Percentiles rank a stretch among this genome's conserved stretches.
phyloP scores from a whole-genome alignment of 2,329 filamentous ascomycete species.

The Fusarium liriodendri region DNA sequence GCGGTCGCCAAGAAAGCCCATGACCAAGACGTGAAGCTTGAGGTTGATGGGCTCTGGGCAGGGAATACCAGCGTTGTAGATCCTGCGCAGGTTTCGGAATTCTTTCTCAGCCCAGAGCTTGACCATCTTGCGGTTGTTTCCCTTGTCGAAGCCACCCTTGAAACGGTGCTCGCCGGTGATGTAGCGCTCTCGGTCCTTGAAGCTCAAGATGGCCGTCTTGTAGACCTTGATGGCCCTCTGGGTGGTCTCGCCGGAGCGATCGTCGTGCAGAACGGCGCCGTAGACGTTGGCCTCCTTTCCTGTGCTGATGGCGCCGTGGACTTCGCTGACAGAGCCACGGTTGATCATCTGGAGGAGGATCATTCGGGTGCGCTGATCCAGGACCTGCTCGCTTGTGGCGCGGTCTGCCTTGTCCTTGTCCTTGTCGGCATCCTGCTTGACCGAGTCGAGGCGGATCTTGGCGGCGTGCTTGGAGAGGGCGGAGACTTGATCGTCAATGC shows the following conservation, averaged over 20 bases:
- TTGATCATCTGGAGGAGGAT: conserved; percentile 97
- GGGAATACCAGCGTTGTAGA: conserved; percentile 86
- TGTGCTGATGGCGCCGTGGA: conserved; percentile 95
- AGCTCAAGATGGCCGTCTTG: conserved; percentile 97
- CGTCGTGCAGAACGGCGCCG: conserved; percentile 78
- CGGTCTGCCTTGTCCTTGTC: conserved; percentile 92
- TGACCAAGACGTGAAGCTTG: conserved; percentile 93
- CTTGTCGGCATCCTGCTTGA: conserved; percentile 63
- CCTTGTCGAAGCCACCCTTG: conserved; percentile 90
- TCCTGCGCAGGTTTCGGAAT: conserved; percentile 89
- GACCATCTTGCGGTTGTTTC: conserved; percentile 96
- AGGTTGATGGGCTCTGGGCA: conserved; percentile 91
- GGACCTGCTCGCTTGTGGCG: conserved; percentile 92
- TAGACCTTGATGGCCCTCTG: conserved; percentile 98
- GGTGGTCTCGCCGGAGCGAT: conserved; percentile 63
- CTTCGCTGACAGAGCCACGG: conserved; percentile 85
- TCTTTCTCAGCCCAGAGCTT: conserved; percentile 99
- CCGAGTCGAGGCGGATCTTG: conserved; percentile 83
- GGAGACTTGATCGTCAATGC: conserved; percentile 88
- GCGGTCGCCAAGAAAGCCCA: conserved; percentile 90
- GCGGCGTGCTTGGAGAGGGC: conserved; percentile 86
- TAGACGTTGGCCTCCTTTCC: conserved; percentile 99
- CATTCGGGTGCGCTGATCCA: conserved; percentile 95
- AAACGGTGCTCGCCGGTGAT: conserved; percentile 96
- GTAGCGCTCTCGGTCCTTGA: conserved; percentile 97